Conservation (phyloP, 148 eudicot species). For the Chenopodium album region DNA sequence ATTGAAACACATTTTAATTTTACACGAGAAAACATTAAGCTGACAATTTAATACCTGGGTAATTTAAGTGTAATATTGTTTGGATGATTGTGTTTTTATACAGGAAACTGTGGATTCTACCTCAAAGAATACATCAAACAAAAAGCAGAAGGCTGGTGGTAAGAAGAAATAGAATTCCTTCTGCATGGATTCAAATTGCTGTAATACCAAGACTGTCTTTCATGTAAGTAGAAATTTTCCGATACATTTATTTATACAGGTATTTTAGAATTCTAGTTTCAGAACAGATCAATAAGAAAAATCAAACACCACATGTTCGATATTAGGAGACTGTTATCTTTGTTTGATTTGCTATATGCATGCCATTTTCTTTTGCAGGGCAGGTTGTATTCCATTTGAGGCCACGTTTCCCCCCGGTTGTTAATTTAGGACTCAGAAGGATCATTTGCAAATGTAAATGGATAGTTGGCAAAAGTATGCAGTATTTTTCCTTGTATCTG, state of each 20-base stretch:
- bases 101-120: slow-evolving; percentile 52
- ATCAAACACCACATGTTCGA: not conserved
- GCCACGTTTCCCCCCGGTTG: not conserved
- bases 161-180: slow-evolving; percentile 53
- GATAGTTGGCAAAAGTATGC: not conserved
- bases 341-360: not conserved
- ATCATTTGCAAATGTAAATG: not conserved
- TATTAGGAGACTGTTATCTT: not conserved
- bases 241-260: not conserved
- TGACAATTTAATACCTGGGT: not conserved
- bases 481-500: not conserved
- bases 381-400: not conserved
- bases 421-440: not conserved
- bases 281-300: too few species aligned
- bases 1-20: not conserved
- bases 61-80: not conserved
- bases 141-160: slow-evolving; percentile 64
- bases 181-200: not conserved
- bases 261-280: not conserved
- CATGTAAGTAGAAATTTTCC: slow-evolving; percentile 17
- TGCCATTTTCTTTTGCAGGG: not conserved
- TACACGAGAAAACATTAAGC: not conserved
- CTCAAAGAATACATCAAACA: slow-evolving; percentile 52
- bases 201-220: not conserved
- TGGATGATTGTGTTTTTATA: slow-evolving; percentile 2